phyloP scores from a whole-genome alignment of 768 basidiomycete genomes.

The Cantharellus cinnabarinus region DNA sequence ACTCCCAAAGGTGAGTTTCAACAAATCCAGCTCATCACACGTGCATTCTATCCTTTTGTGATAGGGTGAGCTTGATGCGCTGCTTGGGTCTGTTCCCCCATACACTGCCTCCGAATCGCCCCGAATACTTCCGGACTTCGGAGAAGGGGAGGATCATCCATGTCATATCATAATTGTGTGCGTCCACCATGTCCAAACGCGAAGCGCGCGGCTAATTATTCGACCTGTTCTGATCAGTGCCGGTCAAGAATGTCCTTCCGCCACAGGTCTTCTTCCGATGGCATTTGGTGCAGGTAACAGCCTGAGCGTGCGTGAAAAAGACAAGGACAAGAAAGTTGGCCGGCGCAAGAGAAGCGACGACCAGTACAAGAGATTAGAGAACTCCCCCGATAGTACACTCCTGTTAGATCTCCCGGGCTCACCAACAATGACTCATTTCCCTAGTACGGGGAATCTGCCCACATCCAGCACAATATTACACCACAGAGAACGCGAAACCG shows the following conservation, averaged over 20 bases:
- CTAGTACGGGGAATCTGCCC: constrained; percentile 1
- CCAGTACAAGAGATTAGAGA: background rate
- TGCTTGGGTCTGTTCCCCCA: constrained; percentile 6
- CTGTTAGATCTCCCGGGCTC: background rate
- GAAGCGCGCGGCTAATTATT: background rate
- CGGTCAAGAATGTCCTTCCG: constrained; percentile 9
- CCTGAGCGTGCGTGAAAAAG: background rate
- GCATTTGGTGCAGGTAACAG: constrained; percentile 7
- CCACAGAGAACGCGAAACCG: constrained; percentile 1
- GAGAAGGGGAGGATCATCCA: constrained; percentile 5
- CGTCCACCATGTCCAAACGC: background rate
- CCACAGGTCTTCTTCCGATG: constrained; percentile 3
- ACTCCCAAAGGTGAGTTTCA: background rate
- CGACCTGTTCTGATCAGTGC: background rate
- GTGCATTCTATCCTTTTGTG: background rate
- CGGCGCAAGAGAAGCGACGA: background rate
- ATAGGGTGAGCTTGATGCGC: constrained; percentile 7
- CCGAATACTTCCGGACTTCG: constrained; percentile 5
- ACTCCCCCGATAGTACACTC: background rate
- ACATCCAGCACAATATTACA: background rate
- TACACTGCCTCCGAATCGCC: constrained; percentile 2
- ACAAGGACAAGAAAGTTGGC: constrained; percentile 3
- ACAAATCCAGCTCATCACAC: background rate
- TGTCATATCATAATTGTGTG: constrained; percentile 8
- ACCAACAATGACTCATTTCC: background rate